Evolutionary conservation across 768 basidiomycete species (phyloP).

Genomic region (Hypholoma sublateritium): DNA sequence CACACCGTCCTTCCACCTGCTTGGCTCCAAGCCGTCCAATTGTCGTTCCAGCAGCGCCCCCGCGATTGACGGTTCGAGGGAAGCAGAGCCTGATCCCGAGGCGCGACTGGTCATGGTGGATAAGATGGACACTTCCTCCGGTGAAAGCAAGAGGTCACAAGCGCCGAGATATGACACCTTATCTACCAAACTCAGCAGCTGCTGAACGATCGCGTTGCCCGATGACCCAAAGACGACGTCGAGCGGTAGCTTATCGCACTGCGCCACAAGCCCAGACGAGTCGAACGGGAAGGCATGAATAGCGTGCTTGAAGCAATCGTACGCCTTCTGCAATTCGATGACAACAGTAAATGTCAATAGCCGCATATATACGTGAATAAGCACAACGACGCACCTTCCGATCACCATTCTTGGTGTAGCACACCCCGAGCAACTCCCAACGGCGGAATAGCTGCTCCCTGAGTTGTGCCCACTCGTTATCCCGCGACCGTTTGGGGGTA

Average conservation of each 20-base stretch:
- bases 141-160: slow-evolving; percentile 61
- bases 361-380: not conserved
- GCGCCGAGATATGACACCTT: slow-evolving; percentile 64
- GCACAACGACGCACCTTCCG: slow-evolving; percentile 51
- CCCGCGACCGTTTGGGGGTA: slow-evolving; percentile 16
- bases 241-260: slow-evolving; percentile 26
- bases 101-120: slow-evolving; percentile 10
- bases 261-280: slow-evolving; percentile 36
- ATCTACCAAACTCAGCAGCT: slow-evolving; percentile 62
- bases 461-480: slow-evolving; percentile 56
- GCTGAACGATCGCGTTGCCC: slow-evolving; percentile 42
- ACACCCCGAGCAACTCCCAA: slow-evolving; percentile 82
- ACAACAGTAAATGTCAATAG: not conserved
- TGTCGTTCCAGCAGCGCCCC: slow-evolving; percentile 68
- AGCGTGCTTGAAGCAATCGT: slow-evolving; percentile 52
- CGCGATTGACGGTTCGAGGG: slow-evolving; percentile 29
- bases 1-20: slow-evolving; percentile 59
- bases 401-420: slow-evolving; percentile 76
- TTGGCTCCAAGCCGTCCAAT: slow-evolving; percentile 50
- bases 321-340: slow-evolving; percentile 49
- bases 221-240: slow-evolving; percentile 37
- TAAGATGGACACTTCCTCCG: slow-evolving; percentile 49
- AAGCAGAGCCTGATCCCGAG: not conserved
- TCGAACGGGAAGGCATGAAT: slow-evolving; percentile 55
- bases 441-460: slow-evolving; percentile 67